Conservation (phyloP, 305 asterid species). For the Ilex paraguariensis region DNA sequence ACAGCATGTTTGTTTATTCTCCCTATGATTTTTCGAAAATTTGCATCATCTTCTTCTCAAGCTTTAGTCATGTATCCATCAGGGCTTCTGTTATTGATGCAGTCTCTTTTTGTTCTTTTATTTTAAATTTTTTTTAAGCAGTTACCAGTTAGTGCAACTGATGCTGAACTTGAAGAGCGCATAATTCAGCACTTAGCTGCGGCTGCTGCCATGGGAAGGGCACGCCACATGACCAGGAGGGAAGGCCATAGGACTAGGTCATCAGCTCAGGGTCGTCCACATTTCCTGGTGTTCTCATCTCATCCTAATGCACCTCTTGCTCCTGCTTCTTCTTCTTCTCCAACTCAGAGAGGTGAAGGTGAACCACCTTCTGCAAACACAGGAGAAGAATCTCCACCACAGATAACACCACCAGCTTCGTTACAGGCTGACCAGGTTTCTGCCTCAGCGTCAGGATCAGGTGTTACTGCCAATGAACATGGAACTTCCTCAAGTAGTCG, state of each 20-base stretch:
- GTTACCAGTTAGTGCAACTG: constrained; percentile 83
- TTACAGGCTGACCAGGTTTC: constrained; percentile 41
- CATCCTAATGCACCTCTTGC: constrained; percentile 48
- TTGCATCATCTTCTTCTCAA: neutral
- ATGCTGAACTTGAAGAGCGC: constrained; percentile 87
- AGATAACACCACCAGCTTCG: constrained; percentile 35
- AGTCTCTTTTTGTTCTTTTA: neutral
- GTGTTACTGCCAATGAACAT: constrained; percentile 38
- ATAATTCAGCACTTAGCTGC: constrained; percentile 97
- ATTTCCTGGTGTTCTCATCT: constrained; percentile 72
- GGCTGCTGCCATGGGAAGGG: constrained; percentile 97
- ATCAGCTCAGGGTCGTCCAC: constrained; percentile 77
- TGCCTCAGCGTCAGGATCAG: constrained; percentile 44
- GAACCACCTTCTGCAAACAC: constrained; percentile 35
- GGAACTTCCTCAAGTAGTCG: constrained; percentile 42
- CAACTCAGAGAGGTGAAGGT: constrained; percentile 33
- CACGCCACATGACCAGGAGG: constrained; percentile 82
- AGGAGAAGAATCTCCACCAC: constrained; percentile 61
- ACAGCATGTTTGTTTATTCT: constrained; percentile 59
- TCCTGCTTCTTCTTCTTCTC: constrained; percentile 28
- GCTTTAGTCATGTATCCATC: neutral
- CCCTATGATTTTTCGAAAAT: neutral
- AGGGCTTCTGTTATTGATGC: too few species aligned
- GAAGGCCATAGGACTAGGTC: constrained; percentile 72
- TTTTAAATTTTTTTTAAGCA: constrained; percentile 24